Conservation (phyloP, 106 monocot genomes). For the Dioscorea dumetorum region DNA sequence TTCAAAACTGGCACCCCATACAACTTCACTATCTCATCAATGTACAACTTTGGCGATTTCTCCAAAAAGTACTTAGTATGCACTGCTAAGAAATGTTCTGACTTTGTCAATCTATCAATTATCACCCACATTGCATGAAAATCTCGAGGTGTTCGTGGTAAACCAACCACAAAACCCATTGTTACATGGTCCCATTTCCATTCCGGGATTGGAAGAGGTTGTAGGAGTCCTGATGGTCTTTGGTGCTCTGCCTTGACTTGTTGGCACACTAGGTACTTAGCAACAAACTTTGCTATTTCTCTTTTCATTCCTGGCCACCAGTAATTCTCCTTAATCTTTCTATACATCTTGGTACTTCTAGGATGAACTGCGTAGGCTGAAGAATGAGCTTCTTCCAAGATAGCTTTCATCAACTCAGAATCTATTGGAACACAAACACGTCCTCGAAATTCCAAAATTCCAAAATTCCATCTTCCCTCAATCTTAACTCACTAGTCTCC, state of each 20-base stretch:
- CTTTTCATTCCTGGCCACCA: slow-evolving; percentile 12
- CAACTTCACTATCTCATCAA: not conserved
- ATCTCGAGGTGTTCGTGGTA: not conserved
- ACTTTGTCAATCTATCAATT: not conserved
- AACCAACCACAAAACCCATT: not conserved
- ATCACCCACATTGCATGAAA: not conserved
- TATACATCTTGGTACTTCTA: slow-evolving; percentile 7
- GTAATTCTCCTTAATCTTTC: not conserved
- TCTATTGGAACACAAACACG: slow-evolving; percentile 2
- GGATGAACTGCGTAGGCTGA: slow-evolving; percentile 2
- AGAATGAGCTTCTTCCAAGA: not conserved
- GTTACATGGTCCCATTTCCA: slow-evolving; percentile 16
- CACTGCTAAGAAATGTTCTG: not conserved
- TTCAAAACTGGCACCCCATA: not conserved
- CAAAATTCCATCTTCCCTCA: not conserved
- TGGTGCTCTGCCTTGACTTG: slow-evolving; percentile 13
- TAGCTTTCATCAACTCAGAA: not conserved
- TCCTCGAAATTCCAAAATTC: no score
- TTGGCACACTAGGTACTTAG: slow-evolving; percentile 2
- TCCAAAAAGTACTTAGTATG: not conserved
- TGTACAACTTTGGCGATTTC: not conserved
- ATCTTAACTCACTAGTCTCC: not conserved
- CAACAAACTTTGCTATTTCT: not conserved
- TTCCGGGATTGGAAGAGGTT: not conserved
- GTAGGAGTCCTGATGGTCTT: not conserved